Evolutionary conservation across 805 yeast genomes (phyloP), one percentile per base, ranked within the genome.

Genomic region (Pichia pseudocactophila): DNA sequence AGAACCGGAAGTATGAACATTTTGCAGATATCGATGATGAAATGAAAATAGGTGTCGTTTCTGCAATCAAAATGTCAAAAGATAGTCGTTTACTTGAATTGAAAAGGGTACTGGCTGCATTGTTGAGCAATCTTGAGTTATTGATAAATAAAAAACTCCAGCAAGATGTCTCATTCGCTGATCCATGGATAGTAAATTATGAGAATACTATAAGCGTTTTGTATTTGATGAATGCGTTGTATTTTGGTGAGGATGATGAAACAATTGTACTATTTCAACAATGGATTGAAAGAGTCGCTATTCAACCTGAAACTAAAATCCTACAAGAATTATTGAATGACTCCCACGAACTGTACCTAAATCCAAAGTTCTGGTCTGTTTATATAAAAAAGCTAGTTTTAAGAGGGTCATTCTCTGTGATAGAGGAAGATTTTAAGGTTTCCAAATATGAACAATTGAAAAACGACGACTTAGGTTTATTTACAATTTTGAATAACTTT

Each of bases 281-380:
- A 37, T 83, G 92, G 92, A 66, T 80, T 20, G 83, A 83, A 54
- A 68, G 76, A 43, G 78, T 80, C 26, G 85, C 82, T 55, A 78
- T 80, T 5, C 74, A 75, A 50, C 89, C 89, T 1, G 76, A 71
- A 44, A 65, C 66, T 16, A 74, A 69, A 22, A 58, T 73, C 27
- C 65, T 73, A 4, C 71, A 75, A 40, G 65, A 59, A 35, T 71
- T 72, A 9, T 59, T 70, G 51, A 54, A 56, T 27, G 62, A 59
- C 17, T 72, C 68, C 1, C 62, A 56, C 36, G 42, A 51, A 27
- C 79, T 78, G 8, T 74, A 67, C 55, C 53, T 55, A 42, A 78
- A 70, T 50, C 66, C 73, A 2, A 62, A 62, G 34, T 83, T 83
- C 51, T 83, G 88, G 87, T 72, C 66, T n/a, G 56, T 66, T 25